Percentiles rank a stretch among this genome's conserved stretches.
Conservation (phyloP, 2,329 filamentous ascomycete species). For the Pseudocercospora pini-densiflorae region DNA sequence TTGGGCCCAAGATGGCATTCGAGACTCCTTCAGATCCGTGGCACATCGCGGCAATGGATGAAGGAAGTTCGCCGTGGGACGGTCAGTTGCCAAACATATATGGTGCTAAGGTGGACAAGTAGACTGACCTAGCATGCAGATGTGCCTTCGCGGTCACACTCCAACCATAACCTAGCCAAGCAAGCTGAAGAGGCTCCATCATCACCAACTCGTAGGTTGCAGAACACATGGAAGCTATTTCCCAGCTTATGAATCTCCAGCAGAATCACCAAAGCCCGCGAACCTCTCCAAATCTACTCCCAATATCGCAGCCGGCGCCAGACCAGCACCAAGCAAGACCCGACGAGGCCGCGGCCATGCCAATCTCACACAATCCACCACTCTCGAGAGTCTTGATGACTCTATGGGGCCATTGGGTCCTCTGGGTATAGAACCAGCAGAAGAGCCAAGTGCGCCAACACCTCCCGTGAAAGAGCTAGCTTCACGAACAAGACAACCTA, state of each 20-base stretch:
- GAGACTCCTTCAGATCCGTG: slow-evolving; percentile 28
- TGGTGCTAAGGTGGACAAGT: not conserved
- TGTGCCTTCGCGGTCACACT: slow-evolving; percentile 52
- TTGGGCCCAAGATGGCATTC: slow-evolving; percentile 8
- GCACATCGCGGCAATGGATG: slow-evolving; percentile 36
- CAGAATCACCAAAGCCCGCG: slow-evolving; percentile 21
- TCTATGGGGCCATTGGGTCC: slow-evolving; percentile 78
- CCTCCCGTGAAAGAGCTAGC: slow-evolving; percentile 67
- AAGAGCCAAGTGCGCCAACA: slow-evolving; percentile 64
- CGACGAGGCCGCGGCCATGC: slow-evolving; percentile 65
- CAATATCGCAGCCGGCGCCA: slow-evolving; percentile 31
- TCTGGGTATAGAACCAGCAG: slow-evolving; percentile 55
- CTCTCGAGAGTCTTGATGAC: slow-evolving; percentile 73
- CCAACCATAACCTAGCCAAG: slow-evolving; percentile 46
- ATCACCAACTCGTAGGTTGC: slow-evolving; percentile 22
- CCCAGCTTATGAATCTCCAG: not conserved
- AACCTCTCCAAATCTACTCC: slow-evolving; percentile 27
- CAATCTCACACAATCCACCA: slow-evolving; percentile 76
- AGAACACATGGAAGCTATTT: slow-evolving; percentile 24
- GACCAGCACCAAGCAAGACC: slow-evolving; percentile 43
- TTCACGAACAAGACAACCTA: slow-evolving; percentile 44
- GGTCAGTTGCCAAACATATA: slow-evolving; percentile 28
- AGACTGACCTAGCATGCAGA: slow-evolving; percentile 41
- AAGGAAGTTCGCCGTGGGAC: slow-evolving; percentile 40
- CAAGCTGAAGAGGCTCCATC: slow-evolving; percentile 38